Percentiles rank a stretch among this genome's conserved stretches.
phyloP scores from a whole-genome alignment of 2,329 filamentous ascomycete genomes.

The Pseudopithomyces maydicus region DNA sequence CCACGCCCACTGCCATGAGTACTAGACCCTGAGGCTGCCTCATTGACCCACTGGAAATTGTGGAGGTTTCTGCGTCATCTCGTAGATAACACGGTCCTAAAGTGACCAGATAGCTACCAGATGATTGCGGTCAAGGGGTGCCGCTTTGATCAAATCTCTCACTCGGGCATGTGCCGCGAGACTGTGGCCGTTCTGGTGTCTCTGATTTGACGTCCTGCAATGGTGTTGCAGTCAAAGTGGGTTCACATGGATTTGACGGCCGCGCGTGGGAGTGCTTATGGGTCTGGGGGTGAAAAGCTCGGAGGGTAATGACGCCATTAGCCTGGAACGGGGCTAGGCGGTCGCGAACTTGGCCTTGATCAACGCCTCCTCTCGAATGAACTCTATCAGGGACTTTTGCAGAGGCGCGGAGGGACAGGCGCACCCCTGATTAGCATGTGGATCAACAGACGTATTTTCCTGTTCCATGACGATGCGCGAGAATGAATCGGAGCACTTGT shows the following conservation, averaged over 20 bases:
- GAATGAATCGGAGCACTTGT: background rate
- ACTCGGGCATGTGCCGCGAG: conserved; percentile 11
- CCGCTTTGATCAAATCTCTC: background rate
- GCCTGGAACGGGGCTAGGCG: conserved; percentile 19
- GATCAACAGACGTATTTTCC: background rate
- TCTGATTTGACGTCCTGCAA: conserved; percentile 14
- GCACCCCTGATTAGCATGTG: background rate
- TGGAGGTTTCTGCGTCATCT: conserved; percentile 20
- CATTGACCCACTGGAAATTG: conserved; percentile 18
- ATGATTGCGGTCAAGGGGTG: background rate
- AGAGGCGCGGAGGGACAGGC: background rate
- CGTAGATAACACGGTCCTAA: conserved; percentile 17
- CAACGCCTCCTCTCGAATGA: conserved; percentile 14
- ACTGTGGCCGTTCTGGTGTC: conserved; percentile 5
- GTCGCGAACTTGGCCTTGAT: conserved; percentile 1
- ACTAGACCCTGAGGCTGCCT: conserved; percentile 23
- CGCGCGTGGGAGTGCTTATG: conserved; percentile 31
- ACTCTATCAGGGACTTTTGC: conserved; percentile 7
- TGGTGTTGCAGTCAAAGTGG: conserved; percentile 28
- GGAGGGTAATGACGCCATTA: conserved; percentile 30
- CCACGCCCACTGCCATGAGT: conserved; percentile 13
- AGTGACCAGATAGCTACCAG: conserved; percentile 9
- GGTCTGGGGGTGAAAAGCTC: conserved; percentile 23
- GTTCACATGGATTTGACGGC: conserved; percentile 29
- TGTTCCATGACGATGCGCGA: conserved; percentile 3